Evolutionary conservation across 2,329 filamentous ascomycete genomes (phyloP).

Genomic region (Monosporascus sp.): DNA sequence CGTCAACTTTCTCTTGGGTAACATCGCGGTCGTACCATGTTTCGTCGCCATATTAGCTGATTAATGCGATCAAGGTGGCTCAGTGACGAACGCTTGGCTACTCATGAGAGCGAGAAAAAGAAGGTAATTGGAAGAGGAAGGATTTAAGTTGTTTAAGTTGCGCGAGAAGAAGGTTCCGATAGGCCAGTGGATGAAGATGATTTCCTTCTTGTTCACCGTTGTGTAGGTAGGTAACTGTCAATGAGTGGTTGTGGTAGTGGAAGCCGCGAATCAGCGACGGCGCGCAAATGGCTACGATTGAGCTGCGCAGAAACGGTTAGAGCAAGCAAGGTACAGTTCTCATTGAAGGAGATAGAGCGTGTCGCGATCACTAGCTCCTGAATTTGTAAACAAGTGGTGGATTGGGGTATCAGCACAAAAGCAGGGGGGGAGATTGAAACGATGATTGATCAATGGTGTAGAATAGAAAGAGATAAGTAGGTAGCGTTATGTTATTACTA

Average conservation of each 20-base stretch:
- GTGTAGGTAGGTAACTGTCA: neutral
- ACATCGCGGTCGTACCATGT: conserved; percentile 17
- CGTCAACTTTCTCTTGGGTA: conserved; percentile 19
- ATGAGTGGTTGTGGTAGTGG: neutral
- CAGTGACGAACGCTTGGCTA: neutral
- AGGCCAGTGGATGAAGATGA: neutral
- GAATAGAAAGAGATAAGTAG: too few relatives aligned
- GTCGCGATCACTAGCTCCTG: too few relatives aligned
- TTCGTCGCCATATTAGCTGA: conserved; percentile 17
- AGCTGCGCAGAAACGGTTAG: too few relatives aligned
- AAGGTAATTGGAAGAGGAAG: neutral
- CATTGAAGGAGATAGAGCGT: too few relatives aligned
- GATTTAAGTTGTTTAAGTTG: neutral
- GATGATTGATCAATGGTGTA: too few relatives aligned
- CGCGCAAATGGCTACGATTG: too few relatives aligned
- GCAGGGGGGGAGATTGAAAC: too few relatives aligned
- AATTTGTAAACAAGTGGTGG: too few relatives aligned
- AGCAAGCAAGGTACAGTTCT: too few relatives aligned
- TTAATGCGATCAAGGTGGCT: neutral
- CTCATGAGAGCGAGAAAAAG: neutral
- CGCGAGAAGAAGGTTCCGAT: neutral
- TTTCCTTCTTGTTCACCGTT: neutral
- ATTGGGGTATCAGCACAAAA: too few relatives aligned
- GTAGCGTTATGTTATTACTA: too few relatives aligned
- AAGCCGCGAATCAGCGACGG: too few relatives aligned